A percentile compares a stretch with the other conserved stretches of the same genome.
These are phyloP conservation scores for Solanum sitiens DNA, from an alignment of 257 asterid species.

Conservation along the genomic window DNA sequence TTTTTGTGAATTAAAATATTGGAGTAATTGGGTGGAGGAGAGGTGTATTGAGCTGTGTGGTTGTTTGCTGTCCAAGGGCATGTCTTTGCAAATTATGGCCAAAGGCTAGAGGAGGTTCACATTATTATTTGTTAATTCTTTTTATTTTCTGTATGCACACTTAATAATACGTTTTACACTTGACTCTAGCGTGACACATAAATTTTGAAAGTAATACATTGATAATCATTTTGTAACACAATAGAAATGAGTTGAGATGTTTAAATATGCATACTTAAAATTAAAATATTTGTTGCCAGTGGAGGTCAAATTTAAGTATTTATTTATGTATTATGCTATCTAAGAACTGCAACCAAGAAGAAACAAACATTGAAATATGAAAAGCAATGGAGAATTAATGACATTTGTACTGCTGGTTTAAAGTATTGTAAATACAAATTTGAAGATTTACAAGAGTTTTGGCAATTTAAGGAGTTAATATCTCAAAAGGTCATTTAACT, in stretches of 20 bases:
- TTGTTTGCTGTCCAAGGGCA: neutral
- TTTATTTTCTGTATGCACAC: neutral
- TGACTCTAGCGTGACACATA: neutral
- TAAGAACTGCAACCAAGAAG: neutral
- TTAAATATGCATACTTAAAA: too few relatives aligned
- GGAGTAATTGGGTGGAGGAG: neutral
- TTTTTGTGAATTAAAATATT: neutral
- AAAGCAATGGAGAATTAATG: neutral
- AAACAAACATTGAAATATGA: neutral
- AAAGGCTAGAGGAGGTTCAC: neutral
- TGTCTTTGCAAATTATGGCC: neutral
- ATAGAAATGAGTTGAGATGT: accelerated
- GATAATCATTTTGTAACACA: too few relatives aligned
- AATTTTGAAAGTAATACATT: too few relatives aligned
- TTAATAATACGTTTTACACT: neutral
- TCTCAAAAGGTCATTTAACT: too few relatives aligned
- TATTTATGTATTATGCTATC: neutral
- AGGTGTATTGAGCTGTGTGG: neutral
- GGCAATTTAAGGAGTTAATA: neutral
- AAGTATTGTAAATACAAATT: neutral
- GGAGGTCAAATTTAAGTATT: neutral
- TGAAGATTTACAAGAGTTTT: neutral
- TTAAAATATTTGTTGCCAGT: neutral
- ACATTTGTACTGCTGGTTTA: neutral
- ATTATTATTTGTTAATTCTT: neutral